Evolutionary conservation across 2,329 filamentous ascomycete genomes (phyloP).

Genomic region (Diaporthe velutina): DNA sequence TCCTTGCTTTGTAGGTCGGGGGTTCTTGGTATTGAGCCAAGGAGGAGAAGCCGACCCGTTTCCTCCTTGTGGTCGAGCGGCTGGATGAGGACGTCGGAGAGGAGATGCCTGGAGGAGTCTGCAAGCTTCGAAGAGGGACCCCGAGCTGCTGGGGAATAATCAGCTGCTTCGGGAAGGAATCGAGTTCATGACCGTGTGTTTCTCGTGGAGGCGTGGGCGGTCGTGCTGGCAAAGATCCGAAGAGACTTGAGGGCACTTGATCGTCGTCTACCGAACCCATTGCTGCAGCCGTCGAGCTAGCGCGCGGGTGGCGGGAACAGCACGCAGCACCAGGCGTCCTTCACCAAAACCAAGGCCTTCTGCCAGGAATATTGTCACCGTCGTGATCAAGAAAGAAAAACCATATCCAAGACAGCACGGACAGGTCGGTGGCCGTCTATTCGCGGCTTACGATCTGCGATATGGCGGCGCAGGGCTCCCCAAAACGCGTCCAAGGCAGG

Average conservation of each 20-base stretch:
- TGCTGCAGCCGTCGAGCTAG: conserved; percentile 33
- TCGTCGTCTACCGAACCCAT: conserved; percentile 37
- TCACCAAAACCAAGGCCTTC: conserved; percentile 22
- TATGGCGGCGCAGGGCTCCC: conserved; percentile 17
- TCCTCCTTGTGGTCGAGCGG: conserved; percentile 60
- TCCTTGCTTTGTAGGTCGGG: conserved; percentile 57
- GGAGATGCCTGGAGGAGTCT: conserved; percentile 67
- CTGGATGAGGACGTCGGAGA: conserved; percentile 57
- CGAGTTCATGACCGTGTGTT: conserved; percentile 53
- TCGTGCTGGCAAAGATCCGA: conserved; percentile 68
- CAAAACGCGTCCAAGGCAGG: conserved; percentile 27
- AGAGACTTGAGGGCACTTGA: conserved; percentile 51
- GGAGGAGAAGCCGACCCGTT: conserved; percentile 70
- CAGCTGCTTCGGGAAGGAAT: conserved; percentile 51
- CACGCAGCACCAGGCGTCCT: conserved; percentile 34
- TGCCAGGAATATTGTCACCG: conserved; percentile 21
- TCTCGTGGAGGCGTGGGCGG: conserved; percentile 78
- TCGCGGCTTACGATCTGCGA: not conserved
- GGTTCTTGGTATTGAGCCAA: conserved; percentile 70
- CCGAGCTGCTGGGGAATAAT: conserved; percentile 49
- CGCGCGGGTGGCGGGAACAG: conserved; percentile 43
- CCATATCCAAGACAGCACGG: conserved; percentile 31
- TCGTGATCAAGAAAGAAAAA: conserved; percentile 13
- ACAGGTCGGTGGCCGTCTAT: conserved; percentile 14
- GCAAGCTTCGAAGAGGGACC: conserved; percentile 57